These are phyloP conservation scores for Vitis hybrid DNA, from an alignment of 177 flowering plant genomes.

Conservation along the genomic window DNA sequence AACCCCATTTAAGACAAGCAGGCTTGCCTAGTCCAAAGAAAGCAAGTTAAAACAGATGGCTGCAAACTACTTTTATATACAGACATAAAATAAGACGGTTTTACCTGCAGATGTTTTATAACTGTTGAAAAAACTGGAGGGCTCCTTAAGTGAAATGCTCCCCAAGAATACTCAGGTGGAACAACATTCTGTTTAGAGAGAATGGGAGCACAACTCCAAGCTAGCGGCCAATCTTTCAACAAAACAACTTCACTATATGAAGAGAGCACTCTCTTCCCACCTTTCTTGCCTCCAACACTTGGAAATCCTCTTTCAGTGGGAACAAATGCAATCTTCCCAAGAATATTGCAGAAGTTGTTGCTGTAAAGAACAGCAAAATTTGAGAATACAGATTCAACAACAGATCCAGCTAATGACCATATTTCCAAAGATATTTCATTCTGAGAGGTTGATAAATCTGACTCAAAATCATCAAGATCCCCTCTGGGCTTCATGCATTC, in stretches of 20 bases:
- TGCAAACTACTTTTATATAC: no score
- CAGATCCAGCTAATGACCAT: conserved; percentile 77
- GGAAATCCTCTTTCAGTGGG: conserved; percentile 92
- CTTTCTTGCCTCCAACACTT: conserved; percentile 62
- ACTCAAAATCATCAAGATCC: conserved; percentile 53
- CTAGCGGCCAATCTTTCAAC: conserved; percentile 93
- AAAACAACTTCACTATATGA: conserved; percentile 82
- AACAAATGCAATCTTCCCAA: conserved; percentile 79
- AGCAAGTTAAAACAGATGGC: no score
- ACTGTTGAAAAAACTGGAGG: conserved; percentile 84
- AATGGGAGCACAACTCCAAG: conserved; percentile 90
- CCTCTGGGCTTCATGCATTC: conserved; percentile 46
- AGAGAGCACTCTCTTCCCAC: conserved; percentile 78
- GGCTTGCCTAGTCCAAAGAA: no score
- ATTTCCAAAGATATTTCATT: conserved; percentile 66
- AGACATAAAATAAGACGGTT: no score
- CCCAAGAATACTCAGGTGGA: conserved; percentile 98
- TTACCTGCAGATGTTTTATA: conserved; percentile 84
- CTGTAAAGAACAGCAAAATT: conserved; percentile 87
- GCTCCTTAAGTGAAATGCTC: conserved; percentile 77
- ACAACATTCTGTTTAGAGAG: conserved; percentile 59
- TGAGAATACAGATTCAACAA: conserved; percentile 64
- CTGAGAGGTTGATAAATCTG: conserved; percentile 33
- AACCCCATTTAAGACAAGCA: no score
- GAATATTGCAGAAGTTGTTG: conserved; percentile 71